phyloP scores from a whole-genome alignment of 371 early-diverging fungal species.

The Mucor racemosus region DNA sequence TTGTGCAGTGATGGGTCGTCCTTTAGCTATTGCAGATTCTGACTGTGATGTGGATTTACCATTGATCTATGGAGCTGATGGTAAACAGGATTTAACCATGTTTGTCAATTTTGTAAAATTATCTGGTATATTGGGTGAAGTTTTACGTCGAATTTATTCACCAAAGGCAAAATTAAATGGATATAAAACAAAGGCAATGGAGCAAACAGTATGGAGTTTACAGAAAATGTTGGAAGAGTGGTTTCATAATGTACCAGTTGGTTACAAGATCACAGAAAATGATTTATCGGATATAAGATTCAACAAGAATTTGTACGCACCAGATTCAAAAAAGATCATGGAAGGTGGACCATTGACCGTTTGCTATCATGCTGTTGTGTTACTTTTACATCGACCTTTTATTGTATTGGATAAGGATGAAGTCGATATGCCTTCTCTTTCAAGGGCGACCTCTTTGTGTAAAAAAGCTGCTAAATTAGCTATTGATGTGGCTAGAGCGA shows the following conservation, averaged over 20 bases:
- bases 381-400: conserved; percentile 60
- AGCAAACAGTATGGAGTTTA: conserved; percentile 31
- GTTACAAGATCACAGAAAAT: conserved; percentile 27
- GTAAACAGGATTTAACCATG: conserved; percentile 19
- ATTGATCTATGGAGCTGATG: not conserved
- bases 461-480: conserved; percentile 56
- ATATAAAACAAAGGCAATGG: conserved; percentile 30
- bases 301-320: conserved; percentile 6
- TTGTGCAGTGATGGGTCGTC: conserved; percentile 47
- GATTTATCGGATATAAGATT: conserved; percentile 18
- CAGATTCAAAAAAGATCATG: conserved; percentile 20
- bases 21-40: conserved; percentile 45
- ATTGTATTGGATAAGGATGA: conserved; percentile 26
- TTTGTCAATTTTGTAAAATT: conserved; percentile 41
- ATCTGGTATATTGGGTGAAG: conserved; percentile 42
- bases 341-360: conserved; percentile 50
- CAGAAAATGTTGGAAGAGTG: conserved; percentile 38
- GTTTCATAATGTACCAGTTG: conserved; percentile 29
- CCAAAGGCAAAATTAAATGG: conserved; percentile 36
- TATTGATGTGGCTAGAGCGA: conserved; percentile 52
- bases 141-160: conserved; percentile 41
- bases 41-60: conserved; percentile 47
- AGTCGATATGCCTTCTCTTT: conserved; percentile 17
- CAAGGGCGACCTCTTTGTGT: conserved; percentile 41
- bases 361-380: conserved; percentile 40